Percentiles rank a stretch among this genome's conserved stretches.
Evolutionary conservation across 1,284 basidiomycete species (phyloP).

Genomic region (Exobasidium cylindrosporum): DNA sequence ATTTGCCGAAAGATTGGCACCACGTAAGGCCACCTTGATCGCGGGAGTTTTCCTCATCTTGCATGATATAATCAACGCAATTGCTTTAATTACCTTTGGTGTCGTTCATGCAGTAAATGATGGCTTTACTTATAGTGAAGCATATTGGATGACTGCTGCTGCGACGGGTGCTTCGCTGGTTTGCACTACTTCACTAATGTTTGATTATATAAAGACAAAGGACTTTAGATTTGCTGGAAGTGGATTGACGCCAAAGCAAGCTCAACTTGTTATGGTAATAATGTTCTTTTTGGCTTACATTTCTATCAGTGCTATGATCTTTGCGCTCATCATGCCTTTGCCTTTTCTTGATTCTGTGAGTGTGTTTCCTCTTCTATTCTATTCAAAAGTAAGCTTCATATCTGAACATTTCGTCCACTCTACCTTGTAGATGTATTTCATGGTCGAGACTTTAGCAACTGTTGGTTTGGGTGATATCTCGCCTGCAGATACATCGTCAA

Average conservation of each 20-base stretch:
- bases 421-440: constrained; percentile 60
- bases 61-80: constrained; percentile 68
- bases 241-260: constrained; percentile 75
- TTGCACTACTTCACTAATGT: constrained; percentile 69
- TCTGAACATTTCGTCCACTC: constrained; percentile 2
- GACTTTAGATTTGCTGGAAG: constrained; percentile 67
- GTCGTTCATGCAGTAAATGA: constrained; percentile 64
- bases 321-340: constrained; percentile 19
- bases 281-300: constrained; percentile 64
- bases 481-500: constrained; percentile 63
- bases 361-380: no score
- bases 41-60: constrained; percentile 65
- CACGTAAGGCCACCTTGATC: constrained; percentile 62
- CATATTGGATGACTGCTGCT: constrained; percentile 78
- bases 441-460: constrained; percentile 65
- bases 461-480: constrained; percentile 77
- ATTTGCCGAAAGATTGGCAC: constrained; percentile 62
- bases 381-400: not conserved
- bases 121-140: constrained; percentile 60
- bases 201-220: constrained; percentile 62
- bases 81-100: constrained; percentile 66
- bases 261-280: constrained; percentile 71
- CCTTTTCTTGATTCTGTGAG: constrained; percentile 10
- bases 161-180: constrained; percentile 68
- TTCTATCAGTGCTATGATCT: constrained; percentile 57